Evolutionary conservation across 495 filamentous ascomycete species (phyloP).

Genomic region (Aspergillus cristatus): DNA sequence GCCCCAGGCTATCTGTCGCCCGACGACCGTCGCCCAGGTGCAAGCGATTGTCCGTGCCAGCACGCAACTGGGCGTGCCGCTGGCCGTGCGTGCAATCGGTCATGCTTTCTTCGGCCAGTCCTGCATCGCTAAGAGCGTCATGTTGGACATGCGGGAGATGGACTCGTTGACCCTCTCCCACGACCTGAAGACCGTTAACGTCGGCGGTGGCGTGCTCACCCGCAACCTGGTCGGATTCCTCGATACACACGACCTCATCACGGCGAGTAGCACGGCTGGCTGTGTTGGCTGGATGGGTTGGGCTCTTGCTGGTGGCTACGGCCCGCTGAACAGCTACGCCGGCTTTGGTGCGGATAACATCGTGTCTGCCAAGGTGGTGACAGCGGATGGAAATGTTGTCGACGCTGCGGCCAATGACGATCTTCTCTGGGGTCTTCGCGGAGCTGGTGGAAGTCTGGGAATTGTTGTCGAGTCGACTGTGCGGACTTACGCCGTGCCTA

Average conservation of each 20-base stretch:
- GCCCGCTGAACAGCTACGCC: slow-evolving; percentile 15
- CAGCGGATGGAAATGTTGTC: slow-evolving; percentile 19
- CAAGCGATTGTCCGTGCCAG: slow-evolving; percentile 1
- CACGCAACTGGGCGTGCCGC: neutral
- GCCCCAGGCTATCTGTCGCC: slow-evolving; percentile 1
- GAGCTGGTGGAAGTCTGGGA: slow-evolving; percentile 37
- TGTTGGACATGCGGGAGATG: slow-evolving; percentile 5
- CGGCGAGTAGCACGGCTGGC: slow-evolving; percentile 1
- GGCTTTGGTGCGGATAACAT: slow-evolving; percentile 23
- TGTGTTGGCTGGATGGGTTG: slow-evolving; percentile 4
- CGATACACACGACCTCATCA: slow-evolving; percentile 3
- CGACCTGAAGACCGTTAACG: neutral
- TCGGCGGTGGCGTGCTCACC: slow-evolving; percentile 2
- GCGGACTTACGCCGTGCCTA: slow-evolving; percentile 10
- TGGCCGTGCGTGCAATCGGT: slow-evolving; percentile 2
- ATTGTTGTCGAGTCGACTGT: slow-evolving; percentile 27
- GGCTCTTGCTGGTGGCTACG: slow-evolving; percentile 16
- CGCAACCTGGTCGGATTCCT: slow-evolving; percentile 2
- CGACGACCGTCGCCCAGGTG: slow-evolving; percentile 1
- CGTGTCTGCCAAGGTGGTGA: slow-evolving; percentile 16
- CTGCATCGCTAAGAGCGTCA: slow-evolving; percentile 1
- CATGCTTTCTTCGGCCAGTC: slow-evolving; percentile 3
- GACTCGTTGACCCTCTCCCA: slow-evolving; percentile 1
- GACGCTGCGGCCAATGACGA: slow-evolving; percentile 20
- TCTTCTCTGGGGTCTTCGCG: slow-evolving; percentile 30